Percentiles rank a stretch among this genome's conserved stretches.
Conservation (phyloP, 352 stramenopile species). For the Globisporangium radiosum region DNA sequence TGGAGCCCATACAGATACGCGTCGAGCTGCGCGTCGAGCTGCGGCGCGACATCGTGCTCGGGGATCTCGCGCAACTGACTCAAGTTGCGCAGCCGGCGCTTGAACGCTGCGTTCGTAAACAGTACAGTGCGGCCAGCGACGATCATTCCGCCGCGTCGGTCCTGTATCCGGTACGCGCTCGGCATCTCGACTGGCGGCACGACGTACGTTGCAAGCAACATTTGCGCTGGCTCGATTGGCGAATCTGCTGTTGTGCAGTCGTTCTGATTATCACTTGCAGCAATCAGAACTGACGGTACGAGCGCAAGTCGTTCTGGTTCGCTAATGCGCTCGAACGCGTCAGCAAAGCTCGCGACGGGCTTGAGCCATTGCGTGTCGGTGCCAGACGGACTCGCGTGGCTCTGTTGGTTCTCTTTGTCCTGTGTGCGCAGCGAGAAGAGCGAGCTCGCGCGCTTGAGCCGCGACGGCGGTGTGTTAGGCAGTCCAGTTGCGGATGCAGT, state of each 20-base stretch:
- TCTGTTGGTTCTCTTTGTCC: not conserved
- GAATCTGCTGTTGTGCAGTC: not conserved
- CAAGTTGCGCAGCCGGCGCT: slow-evolving; percentile 37
- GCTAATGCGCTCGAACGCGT: not conserved
- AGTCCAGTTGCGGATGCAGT: not conserved
- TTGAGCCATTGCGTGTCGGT: slow-evolving; percentile 4
- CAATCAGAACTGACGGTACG: too few relatives aligned
- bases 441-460: not conserved
- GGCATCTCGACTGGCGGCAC: slow-evolving; percentile 44
- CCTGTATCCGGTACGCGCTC: slow-evolving; percentile 37
- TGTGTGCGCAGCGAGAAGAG: not conserved
- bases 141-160: slow-evolving; percentile 41
- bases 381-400: not conserved
- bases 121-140: slow-evolving; percentile 40
- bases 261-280: not conserved
- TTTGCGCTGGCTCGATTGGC: not conserved
- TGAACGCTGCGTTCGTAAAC: slow-evolving; percentile 56
- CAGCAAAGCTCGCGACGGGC: not conserved
- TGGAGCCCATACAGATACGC: not conserved
- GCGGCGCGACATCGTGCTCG: slow-evolving; percentile 15
- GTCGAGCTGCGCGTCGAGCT: not conserved
- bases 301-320: too few relatives aligned
- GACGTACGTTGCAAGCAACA: slow-evolving; percentile 14
- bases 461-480: not conserved
- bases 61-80: slow-evolving; percentile 29